phyloP scores from a whole-genome alignment of 2,329 filamentous ascomycete species.

The Cercospora nicotianae region DNA sequence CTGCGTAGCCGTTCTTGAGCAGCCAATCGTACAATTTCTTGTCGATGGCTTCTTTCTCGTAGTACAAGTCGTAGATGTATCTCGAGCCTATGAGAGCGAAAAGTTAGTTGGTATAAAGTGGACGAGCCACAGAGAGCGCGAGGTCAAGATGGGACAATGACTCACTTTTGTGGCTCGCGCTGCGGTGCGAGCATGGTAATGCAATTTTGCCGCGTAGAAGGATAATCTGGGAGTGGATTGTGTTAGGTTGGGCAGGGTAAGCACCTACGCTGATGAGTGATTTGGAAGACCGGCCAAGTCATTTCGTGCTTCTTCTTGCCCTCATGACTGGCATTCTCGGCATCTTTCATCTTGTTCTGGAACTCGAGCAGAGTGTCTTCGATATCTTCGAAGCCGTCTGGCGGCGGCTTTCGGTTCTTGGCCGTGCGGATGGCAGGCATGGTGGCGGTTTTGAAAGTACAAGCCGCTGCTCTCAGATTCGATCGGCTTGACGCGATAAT shows the following conservation, averaged over 20 bases:
- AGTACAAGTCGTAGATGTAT: constrained; percentile 97
- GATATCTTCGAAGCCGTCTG: constrained; percentile 83
- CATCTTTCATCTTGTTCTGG: constrained; percentile 90
- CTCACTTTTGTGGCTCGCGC: constrained; percentile 37
- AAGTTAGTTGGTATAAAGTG: constrained; percentile 25
- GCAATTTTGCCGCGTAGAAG: neutral
- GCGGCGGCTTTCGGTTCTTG: constrained; percentile 77
- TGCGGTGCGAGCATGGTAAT: constrained; percentile 8
- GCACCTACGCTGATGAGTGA: constrained; percentile 79
- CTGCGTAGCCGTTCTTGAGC: constrained; percentile 93
- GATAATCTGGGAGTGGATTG: neutral
- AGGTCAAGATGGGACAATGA: constrained; percentile 35
- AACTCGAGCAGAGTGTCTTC: constrained; percentile 84
- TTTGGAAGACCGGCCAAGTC: constrained; percentile 96
- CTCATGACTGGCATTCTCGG: constrained; percentile 80
- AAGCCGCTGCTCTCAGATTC: neutral
- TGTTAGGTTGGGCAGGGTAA: constrained; percentile 1
- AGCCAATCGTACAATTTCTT: constrained; percentile 93
- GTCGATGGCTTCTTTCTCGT: constrained; percentile 93
- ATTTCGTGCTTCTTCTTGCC: constrained; percentile 86
- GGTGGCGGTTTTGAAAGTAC: constrained; percentile 10
- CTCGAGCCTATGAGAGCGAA: constrained; percentile 55
- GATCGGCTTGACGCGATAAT: neutral
- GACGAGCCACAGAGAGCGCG: constrained; percentile 18
- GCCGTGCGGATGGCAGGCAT: constrained; percentile 79